These are phyloP conservation scores for Hydrangea macrophylla DNA, from an alignment of 148 eudicot genomes.

Conservation along the genomic window DNA sequence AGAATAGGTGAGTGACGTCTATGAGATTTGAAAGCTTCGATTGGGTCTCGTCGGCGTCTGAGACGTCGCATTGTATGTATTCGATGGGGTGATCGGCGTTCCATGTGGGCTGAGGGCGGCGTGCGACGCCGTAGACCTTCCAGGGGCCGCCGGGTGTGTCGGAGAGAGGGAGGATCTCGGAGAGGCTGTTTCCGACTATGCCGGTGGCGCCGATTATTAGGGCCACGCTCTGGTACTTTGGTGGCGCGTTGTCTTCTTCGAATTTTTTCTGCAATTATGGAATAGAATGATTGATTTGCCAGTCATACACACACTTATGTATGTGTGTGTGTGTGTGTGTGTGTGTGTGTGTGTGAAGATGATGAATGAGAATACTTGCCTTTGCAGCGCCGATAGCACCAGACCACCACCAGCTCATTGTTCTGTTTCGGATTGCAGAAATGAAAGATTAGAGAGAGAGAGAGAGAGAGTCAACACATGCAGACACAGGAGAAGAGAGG, in stretches of 20 bases:
- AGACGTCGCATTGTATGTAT: conserved; percentile 9
- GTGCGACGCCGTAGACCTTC: conserved; percentile 10
- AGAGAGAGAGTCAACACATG: too few species aligned
- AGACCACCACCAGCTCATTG: conserved; percentile 35
- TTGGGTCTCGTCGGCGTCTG: not conserved
- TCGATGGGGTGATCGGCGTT: conserved; percentile 10
- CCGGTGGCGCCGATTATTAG: conserved; percentile 6
- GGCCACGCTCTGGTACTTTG: conserved; percentile 6
- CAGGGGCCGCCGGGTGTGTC: conserved; percentile 17
- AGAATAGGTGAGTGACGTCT: conserved; percentile 11
- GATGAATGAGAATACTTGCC: not conserved
- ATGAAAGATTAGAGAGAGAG: too few species aligned
- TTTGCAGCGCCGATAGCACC: conserved; percentile 29
- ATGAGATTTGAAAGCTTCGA: conserved; percentile 1
- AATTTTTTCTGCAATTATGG: not conserved
- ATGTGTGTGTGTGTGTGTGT: not conserved
- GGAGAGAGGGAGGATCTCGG: conserved; percentile 12
- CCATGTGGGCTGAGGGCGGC: conserved; percentile 11
- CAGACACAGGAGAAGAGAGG: too few species aligned
- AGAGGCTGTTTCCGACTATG: conserved; percentile 11
- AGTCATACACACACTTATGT: not conserved
- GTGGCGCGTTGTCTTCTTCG: conserved; percentile 4
- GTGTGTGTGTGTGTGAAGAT: not conserved
- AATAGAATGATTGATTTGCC: not conserved
- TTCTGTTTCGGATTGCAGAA: not conserved